These are phyloP conservation scores for Schizosaccharomyces japonicus DNA, from an alignment of 805 yeast genomes.

Conservation along the genomic window DNA sequence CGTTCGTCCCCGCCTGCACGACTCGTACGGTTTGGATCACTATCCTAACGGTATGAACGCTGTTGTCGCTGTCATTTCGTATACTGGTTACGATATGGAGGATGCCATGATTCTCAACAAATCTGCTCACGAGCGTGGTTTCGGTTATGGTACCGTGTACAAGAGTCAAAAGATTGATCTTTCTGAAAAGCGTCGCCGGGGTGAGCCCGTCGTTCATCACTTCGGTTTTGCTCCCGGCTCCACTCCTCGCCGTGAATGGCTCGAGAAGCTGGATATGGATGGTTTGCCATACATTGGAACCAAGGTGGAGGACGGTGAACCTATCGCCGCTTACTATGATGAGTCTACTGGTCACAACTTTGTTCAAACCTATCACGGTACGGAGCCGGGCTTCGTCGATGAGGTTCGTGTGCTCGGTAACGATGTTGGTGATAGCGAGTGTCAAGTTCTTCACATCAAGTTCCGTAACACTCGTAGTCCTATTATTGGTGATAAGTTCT, in stretches of 20 bases:
- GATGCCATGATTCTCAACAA: constrained; percentile 97
- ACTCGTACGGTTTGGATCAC: constrained; percentile 91
- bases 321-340: constrained; percentile 77
- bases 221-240: constrained; percentile 84
- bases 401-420: constrained; percentile 84
- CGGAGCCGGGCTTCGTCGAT: constrained; percentile 84
- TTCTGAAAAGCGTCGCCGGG: constrained; percentile 51
- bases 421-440: constrained; percentile 46
- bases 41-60: constrained; percentile 97
- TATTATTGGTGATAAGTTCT: constrained; percentile 88
- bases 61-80: constrained; percentile 93
- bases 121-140: constrained; percentile 93
- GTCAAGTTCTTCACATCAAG: constrained; percentile 68
- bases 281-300: constrained; percentile 82
- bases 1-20: constrained; percentile 78
- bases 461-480: constrained; percentile 81
- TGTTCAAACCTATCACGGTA: constrained; percentile 75
- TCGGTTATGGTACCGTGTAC: constrained; percentile 89
- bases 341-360: constrained; percentile 77
- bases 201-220: constrained; percentile 84
- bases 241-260: constrained; percentile 72
- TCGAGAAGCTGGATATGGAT: constrained; percentile 65
- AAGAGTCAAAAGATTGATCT: constrained; percentile 84
- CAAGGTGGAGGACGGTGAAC: constrained; percentile 82
- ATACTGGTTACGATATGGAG: constrained; percentile 99